Percentiles rank a stretch among this genome's conserved stretches.
These are phyloP conservation scores for Ascomycota sp. DNA, from an alignment of 2,329 filamentous ascomycete species.

Conservation along the genomic window DNA sequence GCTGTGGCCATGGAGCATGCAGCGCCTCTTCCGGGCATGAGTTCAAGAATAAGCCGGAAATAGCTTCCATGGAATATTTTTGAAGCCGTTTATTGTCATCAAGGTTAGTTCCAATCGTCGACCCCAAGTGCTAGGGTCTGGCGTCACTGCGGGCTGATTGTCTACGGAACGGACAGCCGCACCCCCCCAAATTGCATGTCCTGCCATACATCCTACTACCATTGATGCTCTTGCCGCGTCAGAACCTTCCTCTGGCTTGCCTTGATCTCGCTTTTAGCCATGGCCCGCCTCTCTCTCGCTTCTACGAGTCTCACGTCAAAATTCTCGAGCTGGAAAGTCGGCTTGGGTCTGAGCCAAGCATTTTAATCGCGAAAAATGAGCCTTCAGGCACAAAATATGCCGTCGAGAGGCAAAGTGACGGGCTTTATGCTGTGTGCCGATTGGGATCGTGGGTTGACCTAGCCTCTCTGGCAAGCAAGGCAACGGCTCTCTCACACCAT, in stretches of 20 bases:
- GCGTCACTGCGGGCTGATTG: constrained; percentile 4
- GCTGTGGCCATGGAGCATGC: too few species aligned
- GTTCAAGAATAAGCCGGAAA: too few species aligned
- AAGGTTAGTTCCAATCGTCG: constrained; percentile 26
- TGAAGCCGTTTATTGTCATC: constrained; percentile 27
- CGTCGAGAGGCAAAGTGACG: constrained; percentile 41
- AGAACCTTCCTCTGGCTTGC: constrained; percentile 36
- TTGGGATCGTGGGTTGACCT: constrained; percentile 47
- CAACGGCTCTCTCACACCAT: constrained; percentile 18
- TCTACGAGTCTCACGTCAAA: constrained; percentile 41
- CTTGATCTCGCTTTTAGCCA: constrained; percentile 35
- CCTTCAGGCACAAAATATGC: constrained; percentile 33
- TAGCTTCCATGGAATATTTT: too few species aligned
- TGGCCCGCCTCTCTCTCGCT: constrained; percentile 29
- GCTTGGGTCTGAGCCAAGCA: constrained; percentile 29
- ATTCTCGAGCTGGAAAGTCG: constrained; percentile 43
- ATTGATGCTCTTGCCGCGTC: constrained; percentile 40
- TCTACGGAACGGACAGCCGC: constrained; percentile 20
- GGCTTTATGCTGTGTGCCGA: constrained; percentile 47
- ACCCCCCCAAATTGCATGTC: constrained; percentile 29
- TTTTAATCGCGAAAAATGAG: constrained; percentile 42
- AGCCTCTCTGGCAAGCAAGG: constrained; percentile 26
- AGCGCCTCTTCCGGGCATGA: too few species aligned
- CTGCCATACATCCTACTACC: constrained; percentile 37
- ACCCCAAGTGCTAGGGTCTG: too few species aligned